Evolutionary conservation across 225 moss, liverwort and hornwort genomes (phyloP).

Genomic region (Polytrichum formosum): DNA sequence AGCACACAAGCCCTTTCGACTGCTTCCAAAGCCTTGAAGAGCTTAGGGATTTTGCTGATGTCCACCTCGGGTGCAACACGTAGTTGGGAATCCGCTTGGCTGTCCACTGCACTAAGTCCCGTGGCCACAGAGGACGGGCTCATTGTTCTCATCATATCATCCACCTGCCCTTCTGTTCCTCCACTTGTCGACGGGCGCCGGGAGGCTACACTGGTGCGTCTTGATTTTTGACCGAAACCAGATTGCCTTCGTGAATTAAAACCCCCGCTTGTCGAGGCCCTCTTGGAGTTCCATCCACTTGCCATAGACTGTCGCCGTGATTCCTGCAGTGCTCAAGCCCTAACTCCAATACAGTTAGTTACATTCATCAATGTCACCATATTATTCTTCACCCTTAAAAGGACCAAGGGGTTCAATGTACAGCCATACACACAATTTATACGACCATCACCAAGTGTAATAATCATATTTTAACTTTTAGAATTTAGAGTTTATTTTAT

Average conservation of each 20-base stretch:
- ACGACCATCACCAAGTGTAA: no score
- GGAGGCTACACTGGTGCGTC: constrained; percentile 60
- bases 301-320: constrained; percentile 69
- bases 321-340: constrained; percentile 28
- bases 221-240: constrained; percentile 50
- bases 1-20: constrained; percentile 81
- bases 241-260: constrained; percentile 50
- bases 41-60: constrained; percentile 71
- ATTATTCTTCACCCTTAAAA: no score
- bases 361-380: neutral
- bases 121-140: constrained; percentile 39
- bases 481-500: no score
- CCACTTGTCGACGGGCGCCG: constrained; percentile 58
- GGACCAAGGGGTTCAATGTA: no score
- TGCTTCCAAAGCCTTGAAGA: constrained; percentile 80
- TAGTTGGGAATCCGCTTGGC: constrained; percentile 27
- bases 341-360: constrained; percentile 1
- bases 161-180: constrained; percentile 59
- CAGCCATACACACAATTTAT: no score
- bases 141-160: constrained; percentile 58
- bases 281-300: constrained; percentile 27
- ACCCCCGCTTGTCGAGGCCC: constrained; percentile 57
- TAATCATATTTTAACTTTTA: no score
- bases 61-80: constrained; percentile 46
- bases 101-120: constrained; percentile 36